These are phyloP conservation scores for rapeseed (Brassica napus) DNA, from an alignment of 345 rosid species.

Conservation along the genomic window Da-Ae NC_063452.1:62198001-62198500, in stretches of 20 bases:
- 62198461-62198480: constrained; percentile 4
- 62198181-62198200: constrained; percentile 6
- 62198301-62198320: not conserved
- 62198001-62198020: constrained; percentile 71
- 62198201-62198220: constrained; percentile 90
- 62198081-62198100: constrained; percentile 83
- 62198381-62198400: constrained; percentile 95
- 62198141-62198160: not conserved
- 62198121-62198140: constrained; percentile 22
- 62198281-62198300: constrained; percentile 15
- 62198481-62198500: constrained; percentile 47
- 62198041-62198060: constrained; percentile 96
- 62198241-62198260: constrained; percentile 84
- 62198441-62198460: not conserved
- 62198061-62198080: constrained; percentile 97
- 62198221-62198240: constrained; percentile 97
- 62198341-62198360: constrained; percentile 97
- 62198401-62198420: constrained; percentile 74
- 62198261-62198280: constrained; percentile 46
- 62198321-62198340: constrained; percentile 14
- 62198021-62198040: constrained; percentile 95
- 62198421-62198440: not conserved
- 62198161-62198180: not conserved
- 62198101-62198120: constrained; percentile 85
- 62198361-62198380: constrained; percentile 90